Evolutionary conservation across 768 basidiomycete genomes (phyloP).

Genomic region (Tricholomella constricta): DNA sequence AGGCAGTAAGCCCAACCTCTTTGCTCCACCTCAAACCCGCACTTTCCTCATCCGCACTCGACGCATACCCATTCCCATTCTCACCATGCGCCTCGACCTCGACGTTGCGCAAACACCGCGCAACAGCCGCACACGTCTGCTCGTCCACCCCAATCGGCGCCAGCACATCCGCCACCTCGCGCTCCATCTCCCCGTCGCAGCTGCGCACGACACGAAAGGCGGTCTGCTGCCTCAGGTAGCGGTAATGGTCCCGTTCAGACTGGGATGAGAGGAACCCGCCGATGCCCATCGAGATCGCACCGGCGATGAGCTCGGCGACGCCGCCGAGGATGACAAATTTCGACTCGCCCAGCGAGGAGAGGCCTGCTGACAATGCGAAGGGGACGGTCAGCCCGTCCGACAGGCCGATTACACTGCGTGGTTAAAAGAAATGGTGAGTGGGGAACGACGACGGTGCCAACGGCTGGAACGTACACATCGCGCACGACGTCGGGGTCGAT

Average conservation of each 20-base stretch:
- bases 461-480: constrained; percentile 64
- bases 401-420: constrained; percentile 80
- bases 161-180: constrained; percentile 87
- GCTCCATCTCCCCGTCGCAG: constrained; percentile 94
- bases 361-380: constrained; percentile 87
- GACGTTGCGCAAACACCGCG: constrained; percentile 68
- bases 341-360: constrained; percentile 87
- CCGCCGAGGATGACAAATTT: constrained; percentile 93
- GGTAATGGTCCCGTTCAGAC: constrained; percentile 94
- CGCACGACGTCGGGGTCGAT: constrained; percentile 87
- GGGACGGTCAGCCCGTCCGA: constrained; percentile 91
- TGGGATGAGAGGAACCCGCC: constrained; percentile 98
- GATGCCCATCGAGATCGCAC: constrained; percentile 97
- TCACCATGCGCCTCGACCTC: constrained; percentile 47
- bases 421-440: background rate
- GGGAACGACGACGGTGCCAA: background rate
- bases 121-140: constrained; percentile 74
- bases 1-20: constrained; percentile 87
- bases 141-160: constrained; percentile 91
- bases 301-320: constrained; percentile 93
- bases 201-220: constrained; percentile 82
- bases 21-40: constrained; percentile 65
- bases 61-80: constrained; percentile 15
- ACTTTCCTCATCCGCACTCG: constrained; percentile 53
- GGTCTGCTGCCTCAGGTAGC: constrained; percentile 75